These are phyloP conservation scores for Elongisporangium anandrum DNA, from an alignment of 352 stramenopile species.

Conservation along the genomic window DNA sequence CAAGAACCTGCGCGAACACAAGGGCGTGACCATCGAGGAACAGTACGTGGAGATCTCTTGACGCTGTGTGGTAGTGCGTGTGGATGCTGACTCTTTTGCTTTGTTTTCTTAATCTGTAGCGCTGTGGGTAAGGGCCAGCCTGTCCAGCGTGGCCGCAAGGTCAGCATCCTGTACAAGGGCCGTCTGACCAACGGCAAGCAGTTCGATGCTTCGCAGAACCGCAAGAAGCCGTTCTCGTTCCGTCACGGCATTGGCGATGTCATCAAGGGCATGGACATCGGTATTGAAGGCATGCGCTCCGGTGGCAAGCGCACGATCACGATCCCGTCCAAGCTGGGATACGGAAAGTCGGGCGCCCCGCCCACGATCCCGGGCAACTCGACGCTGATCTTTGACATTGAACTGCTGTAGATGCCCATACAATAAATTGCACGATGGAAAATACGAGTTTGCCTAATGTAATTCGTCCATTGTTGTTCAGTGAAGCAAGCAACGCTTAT, in stretches of 20 bases:
- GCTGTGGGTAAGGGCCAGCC: slow-evolving; percentile 65
- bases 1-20: slow-evolving; percentile 60
- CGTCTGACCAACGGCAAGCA: slow-evolving; percentile 81
- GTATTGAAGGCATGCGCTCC: slow-evolving; percentile 86
- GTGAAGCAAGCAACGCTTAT: too few relatives aligned
- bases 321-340: slow-evolving; percentile 93
- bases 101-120: slow-evolving; percentile 19
- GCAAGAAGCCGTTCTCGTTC: slow-evolving; percentile 84
- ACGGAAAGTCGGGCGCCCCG: slow-evolving; percentile 81
- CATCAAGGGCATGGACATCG: slow-evolving; percentile 95
- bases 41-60: slow-evolving; percentile 29
- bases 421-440: slow-evolving; percentile 1
- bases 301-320: slow-evolving; percentile 91
- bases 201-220: slow-evolving; percentile 77
- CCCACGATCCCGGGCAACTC: slow-evolving; percentile 89
- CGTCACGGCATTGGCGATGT: slow-evolving; percentile 86
- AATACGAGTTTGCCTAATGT: too few relatives aligned
- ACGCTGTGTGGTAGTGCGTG: not conserved
- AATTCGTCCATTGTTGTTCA: too few relatives aligned
- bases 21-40: slow-evolving; percentile 81
- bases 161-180: slow-evolving; percentile 81
- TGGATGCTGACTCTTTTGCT: not conserved
- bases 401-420: slow-evolving; percentile 68
- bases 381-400: slow-evolving; percentile 93
- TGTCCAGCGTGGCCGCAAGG: slow-evolving; percentile 60